Percentiles rank a stretch among this genome's conserved stretches.
phyloP scores from a whole-genome alignment of 345 rosid genomes.

The Raphanus sativus region DNA sequence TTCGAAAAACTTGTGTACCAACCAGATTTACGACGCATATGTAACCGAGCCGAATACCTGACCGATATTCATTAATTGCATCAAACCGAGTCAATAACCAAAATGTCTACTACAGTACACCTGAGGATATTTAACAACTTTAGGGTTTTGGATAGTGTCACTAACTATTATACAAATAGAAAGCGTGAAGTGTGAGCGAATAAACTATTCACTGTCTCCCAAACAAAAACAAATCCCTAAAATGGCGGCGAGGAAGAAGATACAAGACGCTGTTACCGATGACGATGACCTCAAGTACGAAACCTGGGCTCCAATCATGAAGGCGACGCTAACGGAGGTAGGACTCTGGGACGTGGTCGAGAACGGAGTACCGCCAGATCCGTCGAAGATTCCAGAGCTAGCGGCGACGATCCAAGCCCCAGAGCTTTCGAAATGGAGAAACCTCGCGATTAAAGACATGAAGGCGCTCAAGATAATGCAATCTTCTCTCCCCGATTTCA shows the following conservation, averaged over 20 bases:
- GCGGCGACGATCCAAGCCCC: not conserved
- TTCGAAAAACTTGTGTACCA: not conserved
- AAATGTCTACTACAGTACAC: not conserved
- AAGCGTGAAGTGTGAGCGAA: not conserved
- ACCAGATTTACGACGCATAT: not conserved
- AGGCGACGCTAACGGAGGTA: not conserved
- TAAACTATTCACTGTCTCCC: not conserved
- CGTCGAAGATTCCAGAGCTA: conserved; percentile 10
- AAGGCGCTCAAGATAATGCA: conserved; percentile 24
- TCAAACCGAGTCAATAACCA: not conserved
- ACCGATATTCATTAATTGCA: not conserved
- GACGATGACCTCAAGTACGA: conserved; percentile 15
- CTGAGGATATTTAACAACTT: not conserved
- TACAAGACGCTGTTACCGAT: not conserved
- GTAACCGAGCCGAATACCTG: not conserved
- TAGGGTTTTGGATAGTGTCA: not conserved
- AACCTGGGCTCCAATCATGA: not conserved
- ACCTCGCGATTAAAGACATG: not conserved
- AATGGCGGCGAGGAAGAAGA: conserved; percentile 15
- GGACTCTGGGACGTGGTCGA: conserved; percentile 15
- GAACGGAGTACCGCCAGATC: conserved; percentile 19
- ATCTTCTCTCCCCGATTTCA: conserved; percentile 5
- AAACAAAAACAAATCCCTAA: not conserved
- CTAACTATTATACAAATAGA: no score
- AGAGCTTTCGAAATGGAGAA: conserved; percentile 16